Evolutionary conservation across 768 basidiomycete genomes (phyloP).

Genomic region (Naematelia encephala): DNA sequence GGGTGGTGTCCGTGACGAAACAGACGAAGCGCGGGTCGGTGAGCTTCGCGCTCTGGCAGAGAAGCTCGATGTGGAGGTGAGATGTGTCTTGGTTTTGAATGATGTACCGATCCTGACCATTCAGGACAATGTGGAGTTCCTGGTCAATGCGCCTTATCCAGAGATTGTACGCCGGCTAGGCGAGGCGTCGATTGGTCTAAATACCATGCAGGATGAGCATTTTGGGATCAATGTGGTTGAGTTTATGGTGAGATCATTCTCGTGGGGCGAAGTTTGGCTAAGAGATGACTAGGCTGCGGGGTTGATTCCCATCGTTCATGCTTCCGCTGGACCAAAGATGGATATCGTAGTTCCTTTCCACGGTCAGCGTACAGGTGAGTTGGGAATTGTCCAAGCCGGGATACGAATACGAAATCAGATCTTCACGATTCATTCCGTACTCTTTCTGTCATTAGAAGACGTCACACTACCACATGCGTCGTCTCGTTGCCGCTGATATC

Average conservation of each 20-base stretch:
- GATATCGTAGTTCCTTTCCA: conserved; percentile 85
- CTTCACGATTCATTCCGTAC: neutral
- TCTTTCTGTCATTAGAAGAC: neutral
- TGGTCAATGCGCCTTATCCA: conserved; percentile 76
- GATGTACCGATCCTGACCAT: conserved; percentile 5
- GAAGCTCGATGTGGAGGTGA: conserved; percentile 65
- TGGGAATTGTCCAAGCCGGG: too few relatives aligned
- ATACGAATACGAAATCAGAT: too few relatives aligned
- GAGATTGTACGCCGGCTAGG: conserved; percentile 69
- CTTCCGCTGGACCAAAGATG: conserved; percentile 83
- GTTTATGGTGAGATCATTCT: conserved; percentile 68
- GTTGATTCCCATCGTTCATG: conserved; percentile 84
- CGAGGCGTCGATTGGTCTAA: conserved; percentile 74
- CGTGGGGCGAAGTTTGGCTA: neutral
- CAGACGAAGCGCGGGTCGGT: conserved; percentile 68
- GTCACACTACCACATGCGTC: too few relatives aligned
- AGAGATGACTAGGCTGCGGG: conserved; percentile 77
- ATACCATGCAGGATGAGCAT: conserved; percentile 97
- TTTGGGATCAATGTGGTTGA: conserved; percentile 98
- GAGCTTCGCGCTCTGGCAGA: conserved; percentile 60
- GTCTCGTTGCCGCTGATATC: too few relatives aligned
- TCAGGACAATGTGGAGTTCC: conserved; percentile 71
- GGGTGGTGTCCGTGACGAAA: conserved; percentile 77
- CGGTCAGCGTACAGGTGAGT: conserved; percentile 64
- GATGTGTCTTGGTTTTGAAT: conserved; percentile 20